Evolutionary conservation across 192 early-diverging fungal genomes (phyloP), one percentile per base, ranked within the genome.

Genomic region (Mortierella alpina): DNA sequence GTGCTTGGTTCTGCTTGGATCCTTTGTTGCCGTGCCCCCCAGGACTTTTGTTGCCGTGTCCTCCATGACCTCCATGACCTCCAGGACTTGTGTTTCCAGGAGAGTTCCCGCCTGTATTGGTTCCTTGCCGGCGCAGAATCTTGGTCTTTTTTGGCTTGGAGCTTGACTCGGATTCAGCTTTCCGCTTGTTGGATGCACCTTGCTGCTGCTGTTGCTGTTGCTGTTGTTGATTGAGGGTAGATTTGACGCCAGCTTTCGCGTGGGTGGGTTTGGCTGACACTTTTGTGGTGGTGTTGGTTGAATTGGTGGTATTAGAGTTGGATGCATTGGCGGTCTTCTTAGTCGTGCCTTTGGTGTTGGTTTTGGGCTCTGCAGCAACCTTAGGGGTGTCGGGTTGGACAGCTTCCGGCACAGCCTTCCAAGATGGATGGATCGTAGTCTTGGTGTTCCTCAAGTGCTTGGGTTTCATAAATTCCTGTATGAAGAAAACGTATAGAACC

Each of bases 381-480:
- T 39, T 69, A 6, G 61, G 9, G 17, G 22, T 20, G 17, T 5
- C 39, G 4, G 73, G 39, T 46, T 78, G 56, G 14, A 14, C 41
- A 17, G 53, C 2, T 5, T 69, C 68, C 15, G 69, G 64, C 9
- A 55, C 7, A 18, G 68, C 64, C 10, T 51, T 68, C 77, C 77
- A 80, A 1, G 77, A 80, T 2, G 77, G 77, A 52, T 56, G 56
- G 42, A 72, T 54, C 6, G 11, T 23, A 23, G 48, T n/a, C 20
- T 68, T 60, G 22, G 65, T 72, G 31, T 39, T 64, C 54, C 74
- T 47, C 31, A 64, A 22, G 22, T 56, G 58, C 61, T 52, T 63
- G 17, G 77, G 77, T 47, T 68, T 80, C 60, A 80, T 40, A n/a
- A 72, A 72, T 49, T 80, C 77, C 77, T 80, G 18, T 46, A 22